phyloP scores from a whole-genome alignment of 805 yeast genomes.

The Ogataea angusta region DNA sequence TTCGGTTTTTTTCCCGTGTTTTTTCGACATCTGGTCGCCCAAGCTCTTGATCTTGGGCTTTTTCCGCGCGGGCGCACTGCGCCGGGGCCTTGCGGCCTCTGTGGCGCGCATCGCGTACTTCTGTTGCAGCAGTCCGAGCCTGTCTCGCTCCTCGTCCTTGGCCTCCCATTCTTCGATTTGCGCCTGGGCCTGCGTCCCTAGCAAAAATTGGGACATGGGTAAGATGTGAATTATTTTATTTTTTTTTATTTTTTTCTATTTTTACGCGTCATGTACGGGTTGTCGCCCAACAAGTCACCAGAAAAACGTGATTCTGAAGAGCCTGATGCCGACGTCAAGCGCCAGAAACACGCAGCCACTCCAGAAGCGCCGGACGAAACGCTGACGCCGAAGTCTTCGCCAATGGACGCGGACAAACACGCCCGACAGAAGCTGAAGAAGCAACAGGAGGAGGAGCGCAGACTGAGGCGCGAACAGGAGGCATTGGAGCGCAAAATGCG shows the following conservation, averaged over 20 bases:
- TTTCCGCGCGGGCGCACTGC: slow-evolving; percentile 1
- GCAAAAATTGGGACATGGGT: slow-evolving; percentile 8
- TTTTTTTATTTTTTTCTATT: slow-evolving; percentile 1
- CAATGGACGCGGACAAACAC: slow-evolving; percentile 4
- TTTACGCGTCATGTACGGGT: slow-evolving; percentile 11
- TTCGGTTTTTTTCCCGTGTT: slow-evolving; percentile 13
- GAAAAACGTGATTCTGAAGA: slow-evolving; percentile 8
- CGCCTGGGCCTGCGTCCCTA: slow-evolving; percentile 26
- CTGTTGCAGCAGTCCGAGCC: slow-evolving; percentile 5
- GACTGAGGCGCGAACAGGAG: slow-evolving; percentile 11
- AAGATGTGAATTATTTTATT: not conserved
- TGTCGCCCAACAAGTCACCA: slow-evolving; percentile 21
- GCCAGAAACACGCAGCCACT: slow-evolving; percentile 1
- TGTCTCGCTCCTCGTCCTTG: slow-evolving; percentile 11
- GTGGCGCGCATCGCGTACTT: slow-evolving; percentile 8
- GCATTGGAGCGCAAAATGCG: slow-evolving; percentile 7
- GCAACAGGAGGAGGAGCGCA: slow-evolving; percentile 10
- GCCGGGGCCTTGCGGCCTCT: slow-evolving; percentile 1
- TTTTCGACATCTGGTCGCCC: slow-evolving; percentile 24
- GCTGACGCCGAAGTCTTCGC: slow-evolving; percentile 8
- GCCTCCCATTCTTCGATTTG: slow-evolving; percentile 22
- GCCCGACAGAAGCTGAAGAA: slow-evolving; percentile 5
- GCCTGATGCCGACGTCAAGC: slow-evolving; percentile 6
- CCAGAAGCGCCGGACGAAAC: slow-evolving; percentile 3
- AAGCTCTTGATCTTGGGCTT: slow-evolving; percentile 20